Evolutionary conservation across 2,329 filamentous ascomycete genomes (phyloP).

Genomic region (Dactylellina sp.): DNA sequence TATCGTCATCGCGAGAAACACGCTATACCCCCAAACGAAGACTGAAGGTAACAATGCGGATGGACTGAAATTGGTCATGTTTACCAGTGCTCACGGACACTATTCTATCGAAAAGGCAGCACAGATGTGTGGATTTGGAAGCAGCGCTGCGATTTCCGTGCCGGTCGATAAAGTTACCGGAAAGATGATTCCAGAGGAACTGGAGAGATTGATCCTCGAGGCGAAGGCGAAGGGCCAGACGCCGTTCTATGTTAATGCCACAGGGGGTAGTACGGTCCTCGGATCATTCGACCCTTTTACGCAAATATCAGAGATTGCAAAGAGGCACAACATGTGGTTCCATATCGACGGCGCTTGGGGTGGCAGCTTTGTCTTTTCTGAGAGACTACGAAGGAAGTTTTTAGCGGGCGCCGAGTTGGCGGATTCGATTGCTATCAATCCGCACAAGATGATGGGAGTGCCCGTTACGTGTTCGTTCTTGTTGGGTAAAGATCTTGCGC

Average conservation of each 20-base stretch:
- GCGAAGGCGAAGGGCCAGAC: constrained; percentile 77
- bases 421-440: constrained; percentile 86
- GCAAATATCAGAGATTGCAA: constrained; percentile 77
- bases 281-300: constrained; percentile 87
- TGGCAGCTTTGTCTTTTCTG: constrained; percentile 81
- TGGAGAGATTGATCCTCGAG: constrained; percentile 73
- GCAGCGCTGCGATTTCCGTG: constrained; percentile 77
- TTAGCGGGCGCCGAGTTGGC: constrained; percentile 79
- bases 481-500: constrained; percentile 77
- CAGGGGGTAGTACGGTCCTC: constrained; percentile 91
- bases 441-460: constrained; percentile 96
- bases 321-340: constrained; percentile 81
- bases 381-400: constrained; percentile 71
- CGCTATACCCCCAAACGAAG: constrained; percentile 83
- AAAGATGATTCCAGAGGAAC: constrained; percentile 66
- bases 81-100: constrained; percentile 90
- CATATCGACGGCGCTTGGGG: constrained; percentile 96
- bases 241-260: constrained; percentile 94
- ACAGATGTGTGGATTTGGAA: constrained; percentile 87
- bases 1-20: constrained; percentile 88
- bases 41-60: constrained; percentile 73
- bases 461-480: constrained; percentile 93
- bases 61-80: constrained; percentile 76
- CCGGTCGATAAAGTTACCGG: constrained; percentile 72
- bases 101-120: constrained; percentile 96